phyloP scores from a whole-genome alignment of 225 moss, liverwort and hornwort genomes.

The Anthoceros angustus region DNA sequence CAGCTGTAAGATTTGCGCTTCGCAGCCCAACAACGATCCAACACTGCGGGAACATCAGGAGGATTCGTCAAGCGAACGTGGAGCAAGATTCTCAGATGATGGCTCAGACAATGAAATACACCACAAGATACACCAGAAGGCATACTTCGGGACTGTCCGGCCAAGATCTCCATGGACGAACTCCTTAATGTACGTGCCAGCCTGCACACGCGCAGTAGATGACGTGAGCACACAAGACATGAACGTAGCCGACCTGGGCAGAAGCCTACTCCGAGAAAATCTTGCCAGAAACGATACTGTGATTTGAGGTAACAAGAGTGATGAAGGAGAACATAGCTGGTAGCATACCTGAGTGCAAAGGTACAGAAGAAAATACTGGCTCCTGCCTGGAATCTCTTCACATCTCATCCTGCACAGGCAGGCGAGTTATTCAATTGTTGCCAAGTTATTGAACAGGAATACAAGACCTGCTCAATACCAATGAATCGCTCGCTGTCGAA shows the following conservation, averaged over 20 bases:
- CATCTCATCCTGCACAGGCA: constrained; percentile 77
- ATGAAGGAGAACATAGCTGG: background rate
- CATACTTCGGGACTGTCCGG: constrained; percentile 79
- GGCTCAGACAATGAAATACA: background rate
- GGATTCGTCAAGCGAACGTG: background rate
- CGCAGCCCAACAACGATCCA: constrained; percentile 66
- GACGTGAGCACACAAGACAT: background rate
- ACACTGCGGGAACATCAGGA: constrained; percentile 36
- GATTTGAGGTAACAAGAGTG: background rate
- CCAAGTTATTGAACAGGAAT: background rate
- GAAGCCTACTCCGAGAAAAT: background rate
- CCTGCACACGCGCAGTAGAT: constrained; percentile 23
- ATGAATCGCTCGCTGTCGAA: constrained; percentile 68
- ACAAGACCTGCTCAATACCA: constrained; percentile 30
- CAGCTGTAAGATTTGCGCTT: constrained; percentile 75
- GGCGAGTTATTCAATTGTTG: background rate
- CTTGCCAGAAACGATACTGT: background rate
- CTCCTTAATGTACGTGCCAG: constrained; percentile 96
- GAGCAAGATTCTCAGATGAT: background rate
- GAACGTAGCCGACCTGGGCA: no score
- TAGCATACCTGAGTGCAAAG: constrained; percentile 75
- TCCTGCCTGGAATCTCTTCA: constrained; percentile 56
- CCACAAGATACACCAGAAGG: background rate
- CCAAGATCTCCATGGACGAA: constrained; percentile 98
- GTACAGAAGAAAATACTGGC: constrained; percentile 74